Conservation (phyloP, 2,329 filamentous ascomycete genomes). For the Beauveria brongniartii region DNA sequence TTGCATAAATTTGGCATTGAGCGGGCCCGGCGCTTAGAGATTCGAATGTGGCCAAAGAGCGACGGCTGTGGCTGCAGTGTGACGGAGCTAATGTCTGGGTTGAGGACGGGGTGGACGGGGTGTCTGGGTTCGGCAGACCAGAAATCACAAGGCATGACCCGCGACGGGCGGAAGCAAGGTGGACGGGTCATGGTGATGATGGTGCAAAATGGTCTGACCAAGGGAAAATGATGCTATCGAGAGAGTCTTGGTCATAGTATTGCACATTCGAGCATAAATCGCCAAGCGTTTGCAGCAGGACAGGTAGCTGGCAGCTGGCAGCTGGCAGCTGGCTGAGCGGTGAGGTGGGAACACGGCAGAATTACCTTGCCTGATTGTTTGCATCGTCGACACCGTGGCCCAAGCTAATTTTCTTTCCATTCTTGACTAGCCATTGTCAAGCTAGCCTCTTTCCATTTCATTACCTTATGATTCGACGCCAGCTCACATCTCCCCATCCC, state of each 20-base stretch:
- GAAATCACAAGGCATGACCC: neutral
- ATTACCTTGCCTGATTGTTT: neutral
- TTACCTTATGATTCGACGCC: neutral
- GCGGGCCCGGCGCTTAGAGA: conserved; percentile 20
- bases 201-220: neutral
- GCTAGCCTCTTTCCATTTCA: neutral
- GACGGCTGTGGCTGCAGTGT: conserved; percentile 8
- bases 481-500: neutral
- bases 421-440: neutral
- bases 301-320: neutral
- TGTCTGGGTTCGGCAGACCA: neutral
- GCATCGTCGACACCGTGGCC: no score
- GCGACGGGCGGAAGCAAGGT: neutral
- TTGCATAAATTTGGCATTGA: conserved; percentile 21
- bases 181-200: neutral
- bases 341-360: neutral
- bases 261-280: neutral
- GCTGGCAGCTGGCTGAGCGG: neutral
- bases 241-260: neutral
- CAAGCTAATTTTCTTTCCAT: neutral
- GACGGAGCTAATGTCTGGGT: conserved; percentile 11
- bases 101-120: neutral
- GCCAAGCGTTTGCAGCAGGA: neutral
- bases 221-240: neutral
- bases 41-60: conserved; percentile 10